These are phyloP conservation scores for Nepenthes gracilis DNA, from an alignment of 148 eudicot species.

Conservation along the genomic window DNA sequence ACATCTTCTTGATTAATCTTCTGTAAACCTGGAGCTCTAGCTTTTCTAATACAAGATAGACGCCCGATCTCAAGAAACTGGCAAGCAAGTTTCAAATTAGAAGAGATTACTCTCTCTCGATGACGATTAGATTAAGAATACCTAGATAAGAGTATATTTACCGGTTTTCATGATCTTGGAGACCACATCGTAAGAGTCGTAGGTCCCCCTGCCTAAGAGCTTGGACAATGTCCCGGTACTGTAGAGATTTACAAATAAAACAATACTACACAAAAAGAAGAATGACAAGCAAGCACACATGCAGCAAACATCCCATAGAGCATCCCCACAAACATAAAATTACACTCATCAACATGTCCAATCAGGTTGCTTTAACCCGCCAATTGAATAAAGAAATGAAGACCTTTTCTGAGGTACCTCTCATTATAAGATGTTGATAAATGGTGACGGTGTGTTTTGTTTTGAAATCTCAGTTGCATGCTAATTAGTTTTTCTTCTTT, in stretches of 20 bases:
- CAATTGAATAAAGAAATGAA: no score
- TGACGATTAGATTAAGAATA: not conserved
- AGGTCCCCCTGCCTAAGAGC: constrained; percentile 91
- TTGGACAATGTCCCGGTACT: constrained; percentile 70
- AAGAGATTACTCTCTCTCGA: not conserved
- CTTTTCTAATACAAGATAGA: constrained; percentile 91
- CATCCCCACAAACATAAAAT: no score
- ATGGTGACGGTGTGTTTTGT: no score
- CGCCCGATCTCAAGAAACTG: constrained; percentile 95
- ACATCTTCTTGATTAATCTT: constrained; percentile 87
- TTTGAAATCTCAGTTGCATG: no score
- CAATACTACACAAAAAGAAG: no score
- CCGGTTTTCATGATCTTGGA: constrained; percentile 86
- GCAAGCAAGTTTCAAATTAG: not conserved
- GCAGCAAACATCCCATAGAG: no score
- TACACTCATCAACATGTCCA: no score
- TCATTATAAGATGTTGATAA: no score
- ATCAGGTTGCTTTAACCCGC: no score
- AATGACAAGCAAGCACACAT: no score
- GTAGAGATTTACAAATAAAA: constrained; percentile 7
- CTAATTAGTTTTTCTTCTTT: no score
- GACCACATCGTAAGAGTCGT: constrained; percentile 70
- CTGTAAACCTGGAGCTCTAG: constrained; percentile 95
- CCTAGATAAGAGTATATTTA: constrained; percentile 9
- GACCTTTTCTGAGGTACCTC: no score